Conservation (phyloP, 371 early-diverging fungal species). For the Apophysomyces trapeziformis region DNA sequence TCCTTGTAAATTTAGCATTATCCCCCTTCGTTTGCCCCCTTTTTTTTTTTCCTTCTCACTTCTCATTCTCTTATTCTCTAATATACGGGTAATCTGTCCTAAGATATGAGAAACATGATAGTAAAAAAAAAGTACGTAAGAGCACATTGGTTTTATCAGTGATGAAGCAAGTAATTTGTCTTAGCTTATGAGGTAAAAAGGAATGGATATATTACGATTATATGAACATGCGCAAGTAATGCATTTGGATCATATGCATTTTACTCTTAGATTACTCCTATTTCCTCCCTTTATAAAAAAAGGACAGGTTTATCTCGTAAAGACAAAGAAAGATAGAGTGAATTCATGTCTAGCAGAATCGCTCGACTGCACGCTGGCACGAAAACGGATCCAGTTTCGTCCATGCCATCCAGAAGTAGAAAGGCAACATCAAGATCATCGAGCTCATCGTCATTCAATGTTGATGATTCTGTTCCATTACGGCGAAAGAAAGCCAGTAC, state of each 20-base stretch:
- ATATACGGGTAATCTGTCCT: no score
- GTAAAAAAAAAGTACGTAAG: not conserved
- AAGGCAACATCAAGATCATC: not conserved
- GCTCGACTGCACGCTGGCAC: constrained; percentile 9
- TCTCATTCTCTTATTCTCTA: constrained; percentile 1
- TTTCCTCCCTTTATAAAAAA: constrained; percentile 12
- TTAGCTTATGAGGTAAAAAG: not conserved
- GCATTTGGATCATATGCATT: constrained; percentile 11
- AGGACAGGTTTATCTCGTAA: constrained; percentile 3
- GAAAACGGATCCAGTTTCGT: constrained; percentile 6
- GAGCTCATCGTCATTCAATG: constrained; percentile 5
- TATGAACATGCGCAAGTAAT: constrained; percentile 8
- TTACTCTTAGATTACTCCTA: constrained; percentile 11
- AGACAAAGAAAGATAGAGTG: constrained; percentile 4
- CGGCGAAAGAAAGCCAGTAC: constrained; percentile 2
- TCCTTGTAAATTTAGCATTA: constrained; percentile 3
- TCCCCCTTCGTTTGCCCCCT: not conserved
- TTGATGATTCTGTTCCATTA: not conserved
- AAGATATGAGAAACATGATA: no score
- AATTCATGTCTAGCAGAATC: constrained; percentile 10
- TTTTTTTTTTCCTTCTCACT: not conserved
- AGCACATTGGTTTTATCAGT: constrained; percentile 2
- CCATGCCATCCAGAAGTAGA: not conserved
- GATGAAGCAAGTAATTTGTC: not conserved
- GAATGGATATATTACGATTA: not conserved